Conservation (phyloP, 345 rosid species). For the Kandelia obovata region DNA sequence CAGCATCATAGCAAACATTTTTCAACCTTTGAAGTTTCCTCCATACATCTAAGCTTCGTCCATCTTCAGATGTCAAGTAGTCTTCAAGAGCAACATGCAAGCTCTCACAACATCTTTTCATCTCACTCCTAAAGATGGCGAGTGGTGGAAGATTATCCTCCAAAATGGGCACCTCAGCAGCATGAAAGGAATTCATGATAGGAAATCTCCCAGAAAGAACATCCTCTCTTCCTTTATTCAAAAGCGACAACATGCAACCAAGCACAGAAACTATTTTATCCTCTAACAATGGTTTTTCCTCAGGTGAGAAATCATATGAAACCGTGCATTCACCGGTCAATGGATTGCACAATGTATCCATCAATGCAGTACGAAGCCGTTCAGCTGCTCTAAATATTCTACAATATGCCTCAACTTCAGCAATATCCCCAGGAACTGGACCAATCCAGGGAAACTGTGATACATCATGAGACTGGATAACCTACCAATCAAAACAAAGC, state of each 20-base stretch:
- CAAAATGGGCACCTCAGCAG: slow-evolving; percentile 44
- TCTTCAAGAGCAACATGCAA: slow-evolving; percentile 89
- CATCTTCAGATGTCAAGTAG: slow-evolving; percentile 69
- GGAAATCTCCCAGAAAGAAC: slow-evolving; percentile 88
- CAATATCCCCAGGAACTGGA: slow-evolving; percentile 94
- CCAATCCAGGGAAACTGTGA: slow-evolving; percentile 86
- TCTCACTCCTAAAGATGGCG: slow-evolving; percentile 80
- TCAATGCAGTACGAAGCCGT: slow-evolving; percentile 71
- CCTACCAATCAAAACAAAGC: slow-evolving; percentile 33
- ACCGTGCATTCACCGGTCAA: slow-evolving; percentile 84
- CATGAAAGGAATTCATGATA: slow-evolving; percentile 41
- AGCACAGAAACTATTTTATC: slow-evolving; percentile 90
- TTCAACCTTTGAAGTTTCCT: slow-evolving; percentile 90
- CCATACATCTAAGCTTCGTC: slow-evolving; percentile 67
- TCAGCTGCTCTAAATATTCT: slow-evolving; percentile 88
- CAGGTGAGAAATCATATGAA: slow-evolving; percentile 67
- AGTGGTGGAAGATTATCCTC: slow-evolving; percentile 88
- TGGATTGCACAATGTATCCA: slow-evolving; percentile 94
- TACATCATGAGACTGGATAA: slow-evolving; percentile 48
- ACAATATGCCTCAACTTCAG: slow-evolving; percentile 96
- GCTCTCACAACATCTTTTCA: slow-evolving; percentile 96
- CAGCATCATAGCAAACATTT: slow-evolving; percentile 83
- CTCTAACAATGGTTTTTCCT: slow-evolving; percentile 81
- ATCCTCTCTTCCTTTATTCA: slow-evolving; percentile 85
- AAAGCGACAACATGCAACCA: slow-evolving; percentile 82